Evolutionary conservation across 73 alveolate genomes (phyloP).

Genomic region (Paramecium sexaurelia): DNA sequence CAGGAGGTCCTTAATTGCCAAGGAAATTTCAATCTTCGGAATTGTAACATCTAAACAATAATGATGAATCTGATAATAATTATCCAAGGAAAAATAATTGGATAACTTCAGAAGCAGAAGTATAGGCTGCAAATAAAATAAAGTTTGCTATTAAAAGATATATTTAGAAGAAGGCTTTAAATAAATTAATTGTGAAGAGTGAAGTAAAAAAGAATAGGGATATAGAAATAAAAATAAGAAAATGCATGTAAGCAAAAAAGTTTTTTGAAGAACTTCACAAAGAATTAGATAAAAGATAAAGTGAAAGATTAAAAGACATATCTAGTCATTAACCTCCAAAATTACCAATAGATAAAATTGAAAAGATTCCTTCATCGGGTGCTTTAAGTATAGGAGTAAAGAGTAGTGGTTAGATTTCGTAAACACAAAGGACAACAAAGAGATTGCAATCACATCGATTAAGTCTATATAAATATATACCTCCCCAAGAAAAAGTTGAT

Average conservation of each 20-base stretch:
- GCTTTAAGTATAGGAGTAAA: neutral
- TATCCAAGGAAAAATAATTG: slow-evolving; percentile 39
- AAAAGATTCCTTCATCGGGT: neutral
- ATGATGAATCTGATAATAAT: neutral
- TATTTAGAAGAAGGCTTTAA: neutral
- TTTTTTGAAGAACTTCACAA: slow-evolving; percentile 27
- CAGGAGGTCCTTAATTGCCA: slow-evolving; percentile 14
- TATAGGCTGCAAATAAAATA: slow-evolving; percentile 42
- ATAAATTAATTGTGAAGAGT: neutral
- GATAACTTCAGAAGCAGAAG: slow-evolving; percentile 27
- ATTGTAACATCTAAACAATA: neutral
- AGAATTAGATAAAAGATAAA: slow-evolving; percentile 6
- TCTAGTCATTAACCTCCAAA: slow-evolving; percentile 27
- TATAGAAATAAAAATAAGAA: slow-evolving; percentile 6
- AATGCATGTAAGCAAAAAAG: slow-evolving; percentile 31
- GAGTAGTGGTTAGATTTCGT: neutral
- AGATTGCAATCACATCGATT: neutral
- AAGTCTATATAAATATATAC: neutral
- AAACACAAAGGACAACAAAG: neutral
- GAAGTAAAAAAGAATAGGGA: slow-evolving; percentile 18
- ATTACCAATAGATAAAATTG: neutral
- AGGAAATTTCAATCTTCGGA: neutral
- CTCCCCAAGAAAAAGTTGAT: neutral
- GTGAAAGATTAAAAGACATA: neutral
- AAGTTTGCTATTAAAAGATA: neutral